These are phyloP conservation scores for Exserohilum rostratum DNA, from an alignment of 2,329 filamentous ascomycete species.

Conservation along the genomic window DNA sequence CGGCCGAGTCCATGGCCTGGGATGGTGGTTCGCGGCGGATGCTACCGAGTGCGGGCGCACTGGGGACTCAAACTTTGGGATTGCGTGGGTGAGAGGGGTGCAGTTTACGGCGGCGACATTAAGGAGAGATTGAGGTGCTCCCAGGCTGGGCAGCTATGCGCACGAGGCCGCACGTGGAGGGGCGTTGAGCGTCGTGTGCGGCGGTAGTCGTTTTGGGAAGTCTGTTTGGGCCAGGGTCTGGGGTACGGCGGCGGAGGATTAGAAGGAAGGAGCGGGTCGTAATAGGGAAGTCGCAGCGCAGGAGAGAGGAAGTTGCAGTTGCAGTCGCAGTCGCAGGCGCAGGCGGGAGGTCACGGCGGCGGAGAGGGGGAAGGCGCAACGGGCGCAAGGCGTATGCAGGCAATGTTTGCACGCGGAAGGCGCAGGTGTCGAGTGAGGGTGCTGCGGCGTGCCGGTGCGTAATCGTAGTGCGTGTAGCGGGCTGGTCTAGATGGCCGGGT, in stretches of 20 bases:
- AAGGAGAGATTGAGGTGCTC: neutral
- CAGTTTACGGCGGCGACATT: slow-evolving; percentile 24
- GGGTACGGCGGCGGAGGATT: slow-evolving; percentile 15
- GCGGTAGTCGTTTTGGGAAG: slow-evolving; percentile 25
- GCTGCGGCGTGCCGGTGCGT: slow-evolving; percentile 11
- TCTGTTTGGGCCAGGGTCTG: slow-evolving; percentile 25
- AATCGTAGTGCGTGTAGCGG: slow-evolving; percentile 16
- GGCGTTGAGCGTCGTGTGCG: slow-evolving; percentile 8
- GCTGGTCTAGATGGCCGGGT: slow-evolving; percentile 19
- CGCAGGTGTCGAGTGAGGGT: slow-evolving; percentile 9
- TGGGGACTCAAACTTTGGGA: slow-evolving; percentile 14
- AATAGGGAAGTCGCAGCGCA: slow-evolving; percentile 6
- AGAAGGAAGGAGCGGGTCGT: slow-evolving; percentile 9
- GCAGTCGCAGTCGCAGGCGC: too few relatives aligned
- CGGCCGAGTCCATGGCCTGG: slow-evolving; percentile 52
- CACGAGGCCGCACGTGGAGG: slow-evolving; percentile 16
- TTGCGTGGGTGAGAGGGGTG: slow-evolving; percentile 3
- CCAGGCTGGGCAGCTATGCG: neutral
- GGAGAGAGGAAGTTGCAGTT: neutral
- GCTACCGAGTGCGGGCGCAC: slow-evolving; percentile 22
- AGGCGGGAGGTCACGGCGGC: too few relatives aligned
- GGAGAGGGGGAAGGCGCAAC: too few relatives aligned
- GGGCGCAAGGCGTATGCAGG: too few relatives aligned
- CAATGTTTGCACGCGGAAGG: slow-evolving; percentile 11
- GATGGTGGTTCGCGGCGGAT: slow-evolving; percentile 18